Evolutionary conservation across 2,329 filamentous ascomycete genomes (phyloP).

Genomic region (Trichoderma simmonsii): DNA sequence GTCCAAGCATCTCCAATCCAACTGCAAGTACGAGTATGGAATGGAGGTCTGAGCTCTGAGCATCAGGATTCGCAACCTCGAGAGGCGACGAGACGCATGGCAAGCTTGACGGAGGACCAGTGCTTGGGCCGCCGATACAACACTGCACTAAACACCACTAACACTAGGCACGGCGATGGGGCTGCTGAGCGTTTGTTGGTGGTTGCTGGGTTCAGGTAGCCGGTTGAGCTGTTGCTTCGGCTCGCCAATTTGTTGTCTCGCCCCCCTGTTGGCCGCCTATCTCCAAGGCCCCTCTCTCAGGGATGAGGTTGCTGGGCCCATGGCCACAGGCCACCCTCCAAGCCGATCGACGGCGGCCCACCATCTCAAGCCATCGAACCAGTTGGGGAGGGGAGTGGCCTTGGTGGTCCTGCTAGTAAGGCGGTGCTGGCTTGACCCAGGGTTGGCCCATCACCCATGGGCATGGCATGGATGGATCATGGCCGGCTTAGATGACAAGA

Average conservation of each 20-base stretch:
- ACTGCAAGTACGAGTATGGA: not conserved
- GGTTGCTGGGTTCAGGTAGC: slow-evolving; percentile 5
- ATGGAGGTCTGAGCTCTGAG: not conserved
- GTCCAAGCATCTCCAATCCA: not conserved
- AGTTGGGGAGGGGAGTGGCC: not conserved
- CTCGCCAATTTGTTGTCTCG: slow-evolving; percentile 3
- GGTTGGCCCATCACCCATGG: not conserved
- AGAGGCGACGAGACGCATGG: not conserved
- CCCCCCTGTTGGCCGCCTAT: slow-evolving; percentile 14
- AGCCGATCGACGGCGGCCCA: slow-evolving; percentile 20
- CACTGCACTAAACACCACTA: not conserved
- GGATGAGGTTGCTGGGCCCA: slow-evolving; percentile 7
- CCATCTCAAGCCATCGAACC: slow-evolving; percentile 16
- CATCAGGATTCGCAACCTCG: not conserved
- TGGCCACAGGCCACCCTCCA: slow-evolving; percentile 12
- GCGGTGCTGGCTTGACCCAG: not conserved
- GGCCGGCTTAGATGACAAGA: slow-evolving; percentile 5
- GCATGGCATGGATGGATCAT: too few relatives aligned
- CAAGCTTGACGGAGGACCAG: not conserved
- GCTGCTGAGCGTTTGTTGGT: slow-evolving; percentile 11
- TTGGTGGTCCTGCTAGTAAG: not conserved
- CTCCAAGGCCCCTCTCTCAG: slow-evolving; percentile 7
- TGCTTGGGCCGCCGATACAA: not conserved
- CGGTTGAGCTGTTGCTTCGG: slow-evolving; percentile 10
- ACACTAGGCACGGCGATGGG: slow-evolving; percentile 5